These are phyloP conservation scores for Solanum habrochaites DNA, from an alignment of 257 asterid genomes.

Conservation along the genomic window DNA sequence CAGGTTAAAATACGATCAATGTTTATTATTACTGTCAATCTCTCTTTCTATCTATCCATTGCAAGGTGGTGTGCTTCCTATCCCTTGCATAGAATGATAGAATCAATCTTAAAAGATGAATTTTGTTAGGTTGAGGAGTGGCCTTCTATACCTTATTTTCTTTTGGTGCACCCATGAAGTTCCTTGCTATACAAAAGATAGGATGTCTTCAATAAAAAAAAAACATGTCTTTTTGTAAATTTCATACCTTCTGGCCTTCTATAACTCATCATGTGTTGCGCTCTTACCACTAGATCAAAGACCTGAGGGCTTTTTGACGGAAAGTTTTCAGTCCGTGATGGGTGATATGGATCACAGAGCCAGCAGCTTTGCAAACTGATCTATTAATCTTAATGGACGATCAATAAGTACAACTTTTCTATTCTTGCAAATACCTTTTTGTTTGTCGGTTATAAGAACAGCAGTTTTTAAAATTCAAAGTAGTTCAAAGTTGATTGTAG, in stretches of 20 bases:
- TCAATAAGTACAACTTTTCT: background rate
- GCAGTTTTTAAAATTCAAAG: background rate
- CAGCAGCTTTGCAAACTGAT: background rate
- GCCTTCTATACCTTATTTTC: background rate
- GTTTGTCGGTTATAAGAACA: background rate
- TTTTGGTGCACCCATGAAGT: background rate
- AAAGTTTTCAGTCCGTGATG: background rate
- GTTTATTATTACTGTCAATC: background rate
- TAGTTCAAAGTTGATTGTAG: background rate
- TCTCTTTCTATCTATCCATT: background rate
- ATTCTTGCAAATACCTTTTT: background rate
- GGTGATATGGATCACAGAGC: background rate
- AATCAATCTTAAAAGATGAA: background rate
- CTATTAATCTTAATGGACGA: background rate
- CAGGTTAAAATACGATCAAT: background rate
- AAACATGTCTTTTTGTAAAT: background rate
- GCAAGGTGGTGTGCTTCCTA: too few species aligned
- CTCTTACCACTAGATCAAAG: background rate
- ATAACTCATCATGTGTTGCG: background rate
- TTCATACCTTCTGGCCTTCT: background rate
- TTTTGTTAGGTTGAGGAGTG: background rate
- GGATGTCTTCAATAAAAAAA: background rate
- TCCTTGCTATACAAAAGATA: background rate
- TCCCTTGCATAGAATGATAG: background rate
- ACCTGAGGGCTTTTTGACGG: background rate